These are phyloP conservation scores for Fusarium sp. DNA, from an alignment of 2,329 filamentous ascomycete genomes.

Conservation along the genomic window DNA sequence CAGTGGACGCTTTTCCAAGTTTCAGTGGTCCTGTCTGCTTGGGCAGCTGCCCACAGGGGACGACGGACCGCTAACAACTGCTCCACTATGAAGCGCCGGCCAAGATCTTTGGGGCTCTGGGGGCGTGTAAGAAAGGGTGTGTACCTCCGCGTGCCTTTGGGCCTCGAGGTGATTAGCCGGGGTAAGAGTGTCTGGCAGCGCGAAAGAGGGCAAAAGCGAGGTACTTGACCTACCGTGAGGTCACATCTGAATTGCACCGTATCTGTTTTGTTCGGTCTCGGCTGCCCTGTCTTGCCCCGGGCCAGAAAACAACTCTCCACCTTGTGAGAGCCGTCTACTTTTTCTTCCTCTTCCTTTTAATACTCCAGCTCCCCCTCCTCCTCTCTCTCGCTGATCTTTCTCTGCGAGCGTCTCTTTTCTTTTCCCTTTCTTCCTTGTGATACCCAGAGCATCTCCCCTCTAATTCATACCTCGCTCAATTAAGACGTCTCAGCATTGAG, in stretches of 20 bases:
- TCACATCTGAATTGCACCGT: slow-evolving; percentile 36
- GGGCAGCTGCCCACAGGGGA: slow-evolving; percentile 18
- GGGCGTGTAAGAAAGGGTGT: slow-evolving; percentile 25
- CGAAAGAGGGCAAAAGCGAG: slow-evolving; percentile 13
- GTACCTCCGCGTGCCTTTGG: slow-evolving; percentile 22
- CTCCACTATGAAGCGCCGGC: slow-evolving; percentile 20
- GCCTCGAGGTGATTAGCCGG: slow-evolving; percentile 33
- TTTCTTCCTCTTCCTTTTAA: slow-evolving; percentile 50
- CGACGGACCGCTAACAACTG: slow-evolving; percentile 14
- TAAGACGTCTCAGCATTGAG: slow-evolving; percentile 38
- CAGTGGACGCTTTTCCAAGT: slow-evolving; percentile 25
- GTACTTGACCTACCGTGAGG: slow-evolving; percentile 43
- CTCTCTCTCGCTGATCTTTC: slow-evolving; percentile 30
- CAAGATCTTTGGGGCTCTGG: slow-evolving; percentile 30
- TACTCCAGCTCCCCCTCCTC: slow-evolving; percentile 45
- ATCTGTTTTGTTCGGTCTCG: slow-evolving; percentile 43
- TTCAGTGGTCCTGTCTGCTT: slow-evolving; percentile 28
- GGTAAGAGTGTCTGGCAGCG: slow-evolving; percentile 23
- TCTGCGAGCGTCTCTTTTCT: slow-evolving; percentile 46
- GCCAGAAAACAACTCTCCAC: slow-evolving; percentile 51
- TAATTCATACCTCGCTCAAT: slow-evolving; percentile 33
- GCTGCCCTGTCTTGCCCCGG: slow-evolving; percentile 42
- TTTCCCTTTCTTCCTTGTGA: slow-evolving; percentile 43
- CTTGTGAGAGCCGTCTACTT: slow-evolving; percentile 29
- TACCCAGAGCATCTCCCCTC: slow-evolving; percentile 51